Conservation (phyloP, 306 rosid genomes). For the Citrullus colocynthis region DNA sequence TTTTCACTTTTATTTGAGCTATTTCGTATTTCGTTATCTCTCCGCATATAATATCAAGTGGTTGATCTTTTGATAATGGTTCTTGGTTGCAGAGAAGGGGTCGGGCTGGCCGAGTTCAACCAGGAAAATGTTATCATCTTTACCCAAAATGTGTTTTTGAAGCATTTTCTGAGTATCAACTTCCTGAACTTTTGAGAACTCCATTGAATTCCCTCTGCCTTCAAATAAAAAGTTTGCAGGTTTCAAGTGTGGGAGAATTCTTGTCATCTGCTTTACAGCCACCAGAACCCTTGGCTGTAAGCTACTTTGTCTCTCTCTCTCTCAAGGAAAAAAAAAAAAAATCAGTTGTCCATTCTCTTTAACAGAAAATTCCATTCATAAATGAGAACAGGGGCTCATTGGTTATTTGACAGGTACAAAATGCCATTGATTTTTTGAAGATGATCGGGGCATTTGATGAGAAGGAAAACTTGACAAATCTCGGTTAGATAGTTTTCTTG, state of each 20-base stretch:
- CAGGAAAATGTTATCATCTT: slow-evolving; percentile 93
- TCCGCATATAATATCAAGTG: slow-evolving; percentile 8
- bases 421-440: slow-evolving; percentile 84
- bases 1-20: not conserved
- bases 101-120: slow-evolving; percentile 98
- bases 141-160: slow-evolving; percentile 78
- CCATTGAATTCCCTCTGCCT: slow-evolving; percentile 94
- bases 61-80: slow-evolving; percentile 9
- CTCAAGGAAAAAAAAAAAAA: too few relatives aligned
- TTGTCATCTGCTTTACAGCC: slow-evolving; percentile 93
- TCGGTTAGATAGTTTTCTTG: slow-evolving; percentile 38
- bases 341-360: not conserved
- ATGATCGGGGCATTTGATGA: slow-evolving; percentile 90
- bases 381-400: not conserved
- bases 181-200: slow-evolving; percentile 92
- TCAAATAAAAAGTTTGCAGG: slow-evolving; percentile 97
- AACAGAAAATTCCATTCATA: not conserved
- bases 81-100: slow-evolving; percentile 77
- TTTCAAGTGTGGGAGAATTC: slow-evolving; percentile 81
- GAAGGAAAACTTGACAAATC: slow-evolving; percentile 68
- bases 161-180: slow-evolving; percentile 91
- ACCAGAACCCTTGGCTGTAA: slow-evolving; percentile 68
- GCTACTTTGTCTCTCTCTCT: slow-evolving; percentile 9
- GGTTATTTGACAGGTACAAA: slow-evolving; percentile 59
- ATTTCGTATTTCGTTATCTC: not conserved